Percentiles rank a stretch among this genome's conserved stretches.
phyloP scores from a whole-genome alignment of 208 protist species.

The Entamoeba dispar region DNA sequence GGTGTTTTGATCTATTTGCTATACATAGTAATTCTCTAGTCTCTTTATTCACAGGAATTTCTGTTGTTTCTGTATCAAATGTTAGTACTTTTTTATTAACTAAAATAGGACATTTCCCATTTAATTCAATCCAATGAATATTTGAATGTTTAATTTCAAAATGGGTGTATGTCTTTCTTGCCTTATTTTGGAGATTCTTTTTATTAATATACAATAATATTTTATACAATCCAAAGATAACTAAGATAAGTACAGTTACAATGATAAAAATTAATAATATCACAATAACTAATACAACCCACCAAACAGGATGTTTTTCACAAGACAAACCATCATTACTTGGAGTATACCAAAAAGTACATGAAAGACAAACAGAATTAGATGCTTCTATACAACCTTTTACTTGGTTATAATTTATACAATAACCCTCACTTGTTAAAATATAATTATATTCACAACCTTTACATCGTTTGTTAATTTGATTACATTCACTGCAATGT shows the following conservation, averaged over 20 bases:
- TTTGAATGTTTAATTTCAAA: background rate
- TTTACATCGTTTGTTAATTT: background rate
- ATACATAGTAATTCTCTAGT: background rate
- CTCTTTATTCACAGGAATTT: background rate
- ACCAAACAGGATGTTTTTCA: background rate
- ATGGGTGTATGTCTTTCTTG: background rate
- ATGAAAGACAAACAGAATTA: background rate
- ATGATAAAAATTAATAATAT: background rate
- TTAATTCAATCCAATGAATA: background rate
- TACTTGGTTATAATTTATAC: background rate
- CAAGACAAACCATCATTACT: background rate
- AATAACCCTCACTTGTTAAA: background rate
- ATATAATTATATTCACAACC: background rate
- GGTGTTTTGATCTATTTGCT: background rate
- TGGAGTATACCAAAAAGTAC: background rate
- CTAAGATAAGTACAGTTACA: background rate
- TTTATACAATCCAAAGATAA: background rate
- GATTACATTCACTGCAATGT: background rate
- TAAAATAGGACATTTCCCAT: background rate
- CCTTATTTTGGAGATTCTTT: background rate
- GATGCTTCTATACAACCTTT: background rate
- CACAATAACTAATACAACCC: background rate
- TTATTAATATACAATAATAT: background rate
- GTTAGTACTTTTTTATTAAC: background rate
- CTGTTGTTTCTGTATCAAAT: background rate